Conservation (phyloP, 208 protist species). For the Hexamita inflata region DNA sequence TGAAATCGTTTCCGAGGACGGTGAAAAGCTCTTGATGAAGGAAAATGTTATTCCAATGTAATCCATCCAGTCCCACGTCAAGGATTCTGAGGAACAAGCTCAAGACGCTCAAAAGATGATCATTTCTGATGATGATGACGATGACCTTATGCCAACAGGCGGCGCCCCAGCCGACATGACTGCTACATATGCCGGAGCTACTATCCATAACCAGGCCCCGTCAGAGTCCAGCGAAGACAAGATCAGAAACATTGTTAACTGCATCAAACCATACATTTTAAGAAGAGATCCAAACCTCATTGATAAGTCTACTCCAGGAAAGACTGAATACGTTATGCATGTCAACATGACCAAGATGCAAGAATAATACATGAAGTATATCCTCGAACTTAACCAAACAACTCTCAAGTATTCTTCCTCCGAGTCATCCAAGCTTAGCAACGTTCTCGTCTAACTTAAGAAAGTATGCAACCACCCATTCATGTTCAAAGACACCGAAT, state of each 20-base stretch:
- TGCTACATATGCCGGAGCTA: not conserved
- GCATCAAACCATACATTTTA: constrained; percentile 52
- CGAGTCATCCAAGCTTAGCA: constrained; percentile 45
- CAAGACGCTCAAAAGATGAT: too few relatives aligned
- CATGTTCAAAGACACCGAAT: constrained; percentile 23
- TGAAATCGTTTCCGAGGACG: too few relatives aligned
- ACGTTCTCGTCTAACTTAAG: constrained; percentile 66
- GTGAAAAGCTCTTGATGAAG: too few relatives aligned
- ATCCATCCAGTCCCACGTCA: too few relatives aligned
- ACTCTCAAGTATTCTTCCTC: constrained; percentile 38
- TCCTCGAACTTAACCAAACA: constrained; percentile 58
- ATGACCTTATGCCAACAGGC: too few relatives aligned
- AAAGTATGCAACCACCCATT: constrained; percentile 76
- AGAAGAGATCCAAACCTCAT: constrained; percentile 81
- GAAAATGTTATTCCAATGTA: too few relatives aligned
- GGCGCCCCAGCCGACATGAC: too few relatives aligned
- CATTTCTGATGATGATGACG: too few relatives aligned
- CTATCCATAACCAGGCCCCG: not conserved
- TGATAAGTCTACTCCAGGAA: constrained; percentile 74
- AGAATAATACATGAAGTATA: constrained; percentile 54
- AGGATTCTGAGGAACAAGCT: too few relatives aligned
- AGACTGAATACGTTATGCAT: constrained; percentile 57
- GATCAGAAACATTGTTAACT: constrained; percentile 36
- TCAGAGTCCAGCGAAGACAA: not conserved
- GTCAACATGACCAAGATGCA: constrained; percentile 50